Conservation (phyloP, 1,284 basidiomycete species). For the Vanrija sp. region DNA sequence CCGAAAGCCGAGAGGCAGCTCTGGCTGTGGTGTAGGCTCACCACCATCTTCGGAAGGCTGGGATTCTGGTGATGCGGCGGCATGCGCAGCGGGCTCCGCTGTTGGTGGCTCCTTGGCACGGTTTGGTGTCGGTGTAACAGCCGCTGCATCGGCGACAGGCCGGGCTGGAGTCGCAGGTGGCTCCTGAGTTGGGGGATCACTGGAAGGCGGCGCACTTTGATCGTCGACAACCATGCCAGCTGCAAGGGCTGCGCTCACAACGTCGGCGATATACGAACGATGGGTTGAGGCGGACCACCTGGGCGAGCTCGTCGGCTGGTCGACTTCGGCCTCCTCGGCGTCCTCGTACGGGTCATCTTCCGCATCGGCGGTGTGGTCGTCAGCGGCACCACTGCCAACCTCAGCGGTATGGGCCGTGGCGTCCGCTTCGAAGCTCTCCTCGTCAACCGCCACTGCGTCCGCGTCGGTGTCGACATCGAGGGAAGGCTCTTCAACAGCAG, state of each 20-base stretch:
- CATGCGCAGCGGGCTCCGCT: not conserved
- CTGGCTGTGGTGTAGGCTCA: not conserved
- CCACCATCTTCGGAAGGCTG: not conserved
- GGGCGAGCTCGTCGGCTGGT: not conserved
- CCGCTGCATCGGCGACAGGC: not conserved
- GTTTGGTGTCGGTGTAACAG: not conserved
- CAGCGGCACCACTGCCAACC: not conserved
- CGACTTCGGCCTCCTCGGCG: not conserved
- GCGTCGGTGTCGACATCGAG: not conserved
- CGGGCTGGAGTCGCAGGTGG: not conserved
- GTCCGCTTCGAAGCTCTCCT: not conserved
- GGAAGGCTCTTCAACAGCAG: not conserved
- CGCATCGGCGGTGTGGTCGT: not conserved
- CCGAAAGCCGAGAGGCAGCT: not conserved
- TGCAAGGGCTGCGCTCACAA: constrained; percentile 5
- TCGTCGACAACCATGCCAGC: constrained; percentile 8
- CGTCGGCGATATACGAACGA: not conserved
- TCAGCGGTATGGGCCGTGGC: not conserved
- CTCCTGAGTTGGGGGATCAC: not conserved
- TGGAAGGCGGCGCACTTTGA: not conserved
- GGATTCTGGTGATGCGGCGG: not conserved
- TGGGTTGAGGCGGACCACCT: not conserved
- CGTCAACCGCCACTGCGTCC: too few species aligned
- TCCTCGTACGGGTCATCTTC: not conserved
- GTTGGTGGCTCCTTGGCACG: not conserved